Base-by-base conservation (phyloP, 2,329 filamentous ascomycete genomes). In the Claviceps arundinis region DNA sequence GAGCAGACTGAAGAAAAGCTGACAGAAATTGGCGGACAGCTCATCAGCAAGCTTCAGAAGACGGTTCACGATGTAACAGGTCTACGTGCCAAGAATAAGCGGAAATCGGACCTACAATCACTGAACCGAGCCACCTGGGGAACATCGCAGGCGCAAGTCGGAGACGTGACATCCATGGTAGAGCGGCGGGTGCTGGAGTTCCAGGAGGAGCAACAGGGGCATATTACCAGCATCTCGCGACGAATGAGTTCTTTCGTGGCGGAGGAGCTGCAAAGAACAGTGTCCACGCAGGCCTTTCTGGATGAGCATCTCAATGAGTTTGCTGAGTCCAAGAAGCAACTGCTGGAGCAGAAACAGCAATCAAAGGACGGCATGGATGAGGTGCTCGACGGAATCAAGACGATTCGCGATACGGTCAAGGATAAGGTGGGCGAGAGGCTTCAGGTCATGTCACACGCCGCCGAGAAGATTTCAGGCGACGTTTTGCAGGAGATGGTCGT, bases 361-460 rank as follows among this genome's bases (percentile, higher is more conserved):
- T 85, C 89, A 2, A 87, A 85, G 61, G 82, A 90, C 47, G 85
- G 90, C 52, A 89, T 96, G 87, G 90, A 96, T 60, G 74, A 80
- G n/a, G 84, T 95, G 1, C 75, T 98, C 9, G 87, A 93, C 61
- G 91, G 95, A 64, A 95, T 97, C 65, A 90, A 90, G 64, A 81
- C 80, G n/a, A 75, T 97, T 24, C 81, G 91, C 22, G 87, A 95
- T 64, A 84, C 87, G 50, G 88, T 97, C 50, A 96, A 96, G 72
- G 74, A 79, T 48, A 85, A 85, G 56, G 87, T 97, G 47, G 87
- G 88, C 2, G 83, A 89, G 62, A 91, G 90, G 8, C 73, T 97
- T 44, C 84, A 88, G 60, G 83, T 88, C 26, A 81, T 97, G 22
- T 89, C 89, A 2, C 78, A 78, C 11, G 89, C 90, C 9, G 89